Evolutionary conservation across 1,284 basidiomycete species (phyloP).

Genomic region (Marasmius fiardii): DNA sequence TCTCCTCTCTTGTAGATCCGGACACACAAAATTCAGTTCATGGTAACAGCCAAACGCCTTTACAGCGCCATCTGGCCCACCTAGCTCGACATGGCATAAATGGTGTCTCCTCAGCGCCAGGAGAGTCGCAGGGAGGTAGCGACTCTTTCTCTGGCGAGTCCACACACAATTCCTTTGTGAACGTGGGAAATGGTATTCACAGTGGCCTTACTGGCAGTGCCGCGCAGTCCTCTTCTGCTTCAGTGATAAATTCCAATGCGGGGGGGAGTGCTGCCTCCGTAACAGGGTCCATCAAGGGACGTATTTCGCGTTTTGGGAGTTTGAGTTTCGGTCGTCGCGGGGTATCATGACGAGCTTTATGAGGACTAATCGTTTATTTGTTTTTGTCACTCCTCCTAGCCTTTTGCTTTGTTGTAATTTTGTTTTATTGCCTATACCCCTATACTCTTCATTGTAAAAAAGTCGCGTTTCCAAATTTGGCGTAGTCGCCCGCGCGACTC

Average conservation of each 20-base stretch:
- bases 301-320: constrained; percentile 72
- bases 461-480: too few relatives aligned
- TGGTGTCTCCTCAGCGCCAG: constrained; percentile 71
- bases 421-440: constrained; percentile 4
- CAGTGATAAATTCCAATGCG: constrained; percentile 48
- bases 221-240: constrained; percentile 43
- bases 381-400: constrained; percentile 7
- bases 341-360: constrained; percentile 22
- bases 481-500: too few relatives aligned
- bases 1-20: constrained; percentile 37
- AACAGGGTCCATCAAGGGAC: constrained; percentile 51
- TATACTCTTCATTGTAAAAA: constrained; percentile 1
- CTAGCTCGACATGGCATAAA: constrained; percentile 77
- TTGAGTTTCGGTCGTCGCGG: constrained; percentile 63
- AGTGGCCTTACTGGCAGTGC: constrained; percentile 25
- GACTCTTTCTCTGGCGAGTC: constrained; percentile 63
- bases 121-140: constrained; percentile 46
- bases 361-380: constrained; percentile 8
- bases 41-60: constrained; percentile 55
- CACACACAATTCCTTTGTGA: constrained; percentile 68
- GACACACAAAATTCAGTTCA: constrained; percentile 19
- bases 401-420: constrained; percentile 5
- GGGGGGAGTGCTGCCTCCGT: constrained; percentile 53
- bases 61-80: constrained; percentile 75
- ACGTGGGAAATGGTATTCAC: constrained; percentile 45